These are phyloP conservation scores for Lasiosphaeria miniovina DNA, from an alignment of 495 filamentous ascomycete species.

Conservation along the genomic window DNA sequence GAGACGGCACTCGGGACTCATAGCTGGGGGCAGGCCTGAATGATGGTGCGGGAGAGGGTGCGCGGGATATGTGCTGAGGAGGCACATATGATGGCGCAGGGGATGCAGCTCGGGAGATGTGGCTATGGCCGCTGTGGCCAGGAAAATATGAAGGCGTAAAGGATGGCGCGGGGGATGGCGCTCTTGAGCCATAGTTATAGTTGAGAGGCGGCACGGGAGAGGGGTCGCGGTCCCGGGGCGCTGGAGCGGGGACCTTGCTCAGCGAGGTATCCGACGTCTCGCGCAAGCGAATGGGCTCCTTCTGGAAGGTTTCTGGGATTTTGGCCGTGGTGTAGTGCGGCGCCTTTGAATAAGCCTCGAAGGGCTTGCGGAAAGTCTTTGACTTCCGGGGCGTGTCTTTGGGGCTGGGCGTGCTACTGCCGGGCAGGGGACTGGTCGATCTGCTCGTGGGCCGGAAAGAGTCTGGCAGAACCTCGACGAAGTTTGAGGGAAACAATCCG, in stretches of 20 bases:
- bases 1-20: constrained; percentile 33
- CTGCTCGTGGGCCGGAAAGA: constrained; percentile 76
- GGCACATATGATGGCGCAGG: constrained; percentile 27
- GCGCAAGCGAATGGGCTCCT: constrained; percentile 32
- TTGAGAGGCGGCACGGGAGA: constrained; percentile 6
- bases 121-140: constrained; percentile 6
- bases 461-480: constrained; percentile 85
- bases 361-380: constrained; percentile 68
- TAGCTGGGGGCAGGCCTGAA: background rate
- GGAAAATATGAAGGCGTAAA: constrained; percentile 13
- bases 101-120: constrained; percentile 21
- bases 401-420: constrained; percentile 49
- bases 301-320: constrained; percentile 46
- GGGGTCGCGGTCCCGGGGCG: constrained; percentile 4
- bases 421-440: constrained; percentile 69
- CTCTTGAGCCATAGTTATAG: background rate
- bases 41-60: constrained; percentile 54
- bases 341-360: constrained; percentile 62
- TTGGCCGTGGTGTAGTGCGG: constrained; percentile 53
- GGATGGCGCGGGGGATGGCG: constrained; percentile 32
- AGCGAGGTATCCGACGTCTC: constrained; percentile 32
- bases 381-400: constrained; percentile 53
- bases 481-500: constrained; percentile 94
- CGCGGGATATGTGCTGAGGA: constrained; percentile 46
- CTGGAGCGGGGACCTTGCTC: constrained; percentile 1